Percentiles rank a stretch among this genome's conserved stretches.
Conservation (phyloP, 441 rosid species). For the Metrosideros polymorpha region DNA sequence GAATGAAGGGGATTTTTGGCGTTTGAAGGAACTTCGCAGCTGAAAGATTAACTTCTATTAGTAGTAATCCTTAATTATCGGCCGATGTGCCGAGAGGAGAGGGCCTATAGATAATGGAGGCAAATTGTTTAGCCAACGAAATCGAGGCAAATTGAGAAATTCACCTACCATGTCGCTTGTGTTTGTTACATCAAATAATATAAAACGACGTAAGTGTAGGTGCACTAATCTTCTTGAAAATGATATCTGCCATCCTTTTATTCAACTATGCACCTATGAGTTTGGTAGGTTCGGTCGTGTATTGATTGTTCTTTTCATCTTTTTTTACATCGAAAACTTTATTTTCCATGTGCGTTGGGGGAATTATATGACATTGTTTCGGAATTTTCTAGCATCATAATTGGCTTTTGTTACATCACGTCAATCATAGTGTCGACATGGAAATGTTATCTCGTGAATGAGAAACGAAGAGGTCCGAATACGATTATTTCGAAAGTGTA, state of each 20-base stretch:
- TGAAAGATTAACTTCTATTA: too few relatives aligned
- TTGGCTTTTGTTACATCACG: rapidly evolving
- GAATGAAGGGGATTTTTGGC: not conserved
- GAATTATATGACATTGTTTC: not conserved
- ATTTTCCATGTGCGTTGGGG: not conserved
- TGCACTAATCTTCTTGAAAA: not conserved
- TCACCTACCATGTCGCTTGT: not conserved
- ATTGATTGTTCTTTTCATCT: not conserved
- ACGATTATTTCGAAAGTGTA: too few relatives aligned
- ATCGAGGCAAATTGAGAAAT: not conserved
- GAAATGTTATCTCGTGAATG: not conserved
- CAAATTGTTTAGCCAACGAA: not conserved
- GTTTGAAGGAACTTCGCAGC: not conserved
- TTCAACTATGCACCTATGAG: not conserved
- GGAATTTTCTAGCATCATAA: not conserved
- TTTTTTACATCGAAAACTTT: not conserved
- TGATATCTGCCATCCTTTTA: not conserved
- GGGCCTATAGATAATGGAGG: not conserved
- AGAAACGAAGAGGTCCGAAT: not conserved
- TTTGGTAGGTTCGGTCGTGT: not conserved
- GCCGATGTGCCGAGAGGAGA: not conserved
- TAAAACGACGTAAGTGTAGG: not conserved
- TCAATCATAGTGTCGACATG: rapidly evolving
- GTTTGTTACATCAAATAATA: not conserved
- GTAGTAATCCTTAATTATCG: not conserved